Base-by-base conservation (phyloP, 805 yeast genomes). In the Teunomyces lycoperdinae region DNA sequence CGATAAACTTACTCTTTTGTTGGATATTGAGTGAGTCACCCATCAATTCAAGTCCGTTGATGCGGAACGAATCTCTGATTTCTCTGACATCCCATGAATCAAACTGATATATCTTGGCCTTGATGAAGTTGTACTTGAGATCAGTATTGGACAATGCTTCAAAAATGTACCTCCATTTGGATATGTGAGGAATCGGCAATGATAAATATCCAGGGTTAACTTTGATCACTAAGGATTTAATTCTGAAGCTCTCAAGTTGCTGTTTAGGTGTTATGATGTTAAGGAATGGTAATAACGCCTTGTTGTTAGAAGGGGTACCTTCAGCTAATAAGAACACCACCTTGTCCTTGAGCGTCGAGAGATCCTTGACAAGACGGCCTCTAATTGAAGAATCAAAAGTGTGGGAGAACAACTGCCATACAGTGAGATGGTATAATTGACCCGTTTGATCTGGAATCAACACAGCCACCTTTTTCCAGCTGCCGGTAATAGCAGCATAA, bases 301-400 rank as follows among this genome's bases (percentile, higher is more conserved):
- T 83, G 44, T 95, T 94, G 61, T 91, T 92, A 0, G 96, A 81
- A 0, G 96, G 76, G 0, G 96, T 87, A 0, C 96, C 96, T 59
- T 90, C 97, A 2, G 84, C 74, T 49, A 89, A 81, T 17, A 86
- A 55, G 45, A 77, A 83, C 3, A 81, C 73, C 73, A 60, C 67
- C 36, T 77, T 74, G n/a, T 73, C 70, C 3, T 63, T 60, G 16
- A 65, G 57, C 27, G 61, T 53, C 1, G 55, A 39, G 17, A 68
- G 47, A 34, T 62, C 65, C 9, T 50, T 48, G 9, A 64, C 49
- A 33, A 36, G 43, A 47, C 44, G 42, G 20, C 41, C 42, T 30
- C 44, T 20, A 8, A 41, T 10, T 11, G 48, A 46, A 14, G 29
- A 16, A 10, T 50, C 51, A 43, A 66, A 57, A 26, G 68, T 49